Conservation (phyloP, 1,139 yeast genomes). For the Suhomyces choctaworum region DNA sequence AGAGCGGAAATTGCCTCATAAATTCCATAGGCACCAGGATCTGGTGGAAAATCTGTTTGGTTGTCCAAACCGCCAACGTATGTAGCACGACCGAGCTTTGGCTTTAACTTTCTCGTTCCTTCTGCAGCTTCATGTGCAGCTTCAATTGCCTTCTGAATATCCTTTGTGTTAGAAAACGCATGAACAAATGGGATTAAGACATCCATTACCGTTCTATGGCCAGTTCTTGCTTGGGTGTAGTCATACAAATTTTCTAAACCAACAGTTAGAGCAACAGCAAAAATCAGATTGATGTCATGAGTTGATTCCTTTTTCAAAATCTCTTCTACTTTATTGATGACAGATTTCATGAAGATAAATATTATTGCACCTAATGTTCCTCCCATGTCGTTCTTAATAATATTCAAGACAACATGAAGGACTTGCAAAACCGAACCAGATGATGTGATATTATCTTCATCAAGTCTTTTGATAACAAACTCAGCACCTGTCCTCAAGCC, state of each 20-base stretch:
- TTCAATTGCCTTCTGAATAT: conserved; percentile 9
- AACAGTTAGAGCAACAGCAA: conserved; percentile 29
- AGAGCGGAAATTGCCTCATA: conserved; percentile 1
- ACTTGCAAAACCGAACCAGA: conserved; percentile 19
- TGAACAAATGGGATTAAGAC: conserved; percentile 51
- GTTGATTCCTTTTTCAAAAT: conserved; percentile 17
- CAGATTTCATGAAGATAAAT: conserved; percentile 47
- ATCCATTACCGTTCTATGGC: conserved; percentile 56
- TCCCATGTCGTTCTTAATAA: conserved; percentile 54
- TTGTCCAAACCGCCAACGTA: conserved; percentile 1
- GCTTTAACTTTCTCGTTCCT: conserved; percentile 1
- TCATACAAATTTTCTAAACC: conserved; percentile 37
- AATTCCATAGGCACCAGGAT: conserved; percentile 2
- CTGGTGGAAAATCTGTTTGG: conserved; percentile 1
- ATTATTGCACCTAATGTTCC: conserved; percentile 54
- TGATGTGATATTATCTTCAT: conserved; percentile 25
- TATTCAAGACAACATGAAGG: conserved; percentile 37
- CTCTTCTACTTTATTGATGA: conserved; percentile 33
- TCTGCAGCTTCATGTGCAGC: conserved; percentile 1
- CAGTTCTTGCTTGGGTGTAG: conserved; percentile 50
- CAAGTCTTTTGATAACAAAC: conserved; percentile 28
- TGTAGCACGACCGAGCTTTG: conserved; percentile 1
- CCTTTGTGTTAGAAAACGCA: conserved; percentile 26
- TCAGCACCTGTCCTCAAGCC: conserved; percentile 46
- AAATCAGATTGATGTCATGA: conserved; percentile 20